A percentile compares a stretch with the other conserved stretches of the same genome.
phyloP scores from a whole-genome alignment of 768 basidiomycete genomes.

The Naganishia randhawae region DNA sequence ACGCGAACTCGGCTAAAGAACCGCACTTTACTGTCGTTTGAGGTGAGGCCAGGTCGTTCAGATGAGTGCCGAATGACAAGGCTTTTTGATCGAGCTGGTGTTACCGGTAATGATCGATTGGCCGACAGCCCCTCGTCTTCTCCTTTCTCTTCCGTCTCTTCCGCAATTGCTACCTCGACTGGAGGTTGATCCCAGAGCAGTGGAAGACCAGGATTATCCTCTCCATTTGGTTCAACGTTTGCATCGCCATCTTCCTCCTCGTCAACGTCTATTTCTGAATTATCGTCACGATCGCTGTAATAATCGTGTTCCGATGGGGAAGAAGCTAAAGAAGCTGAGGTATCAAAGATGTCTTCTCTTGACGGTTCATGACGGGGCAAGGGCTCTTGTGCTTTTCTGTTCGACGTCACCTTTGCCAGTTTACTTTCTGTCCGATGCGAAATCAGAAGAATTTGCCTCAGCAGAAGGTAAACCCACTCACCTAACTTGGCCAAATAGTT shows the following conservation, averaged over 20 bases:
- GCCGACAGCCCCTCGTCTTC: background rate
- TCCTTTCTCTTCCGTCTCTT: background rate
- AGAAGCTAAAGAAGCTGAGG: constrained; percentile 15
- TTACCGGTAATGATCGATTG: constrained; percentile 12
- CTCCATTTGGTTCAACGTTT: background rate
- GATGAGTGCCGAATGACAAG: constrained; percentile 2
- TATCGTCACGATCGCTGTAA: constrained; percentile 7
- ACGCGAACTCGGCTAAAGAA: constrained; percentile 25
- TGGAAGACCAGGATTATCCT: constrained; percentile 22
- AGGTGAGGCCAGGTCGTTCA: constrained; percentile 18
- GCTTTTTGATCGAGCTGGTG: constrained; percentile 1
- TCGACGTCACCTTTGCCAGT: background rate
- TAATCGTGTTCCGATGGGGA: constrained; percentile 7
- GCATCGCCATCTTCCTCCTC: background rate
- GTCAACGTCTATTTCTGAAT: constrained; percentile 1
- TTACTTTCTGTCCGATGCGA: background rate
- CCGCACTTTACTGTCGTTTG: constrained; percentile 24
- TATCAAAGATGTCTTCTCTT: constrained; percentile 4
- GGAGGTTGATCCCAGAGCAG: constrained; percentile 22
- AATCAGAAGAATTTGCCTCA: background rate
- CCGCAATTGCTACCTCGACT: background rate
- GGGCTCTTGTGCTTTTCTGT: background rate
- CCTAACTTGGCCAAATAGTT: constrained; percentile 21
- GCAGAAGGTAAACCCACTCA: background rate
- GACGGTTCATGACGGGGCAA: background rate